Percentiles rank a stretch among this genome's conserved stretches.
Conservation (phyloP, 164 flowering plant genomes). For the Tinospora cordifolia region DNA sequence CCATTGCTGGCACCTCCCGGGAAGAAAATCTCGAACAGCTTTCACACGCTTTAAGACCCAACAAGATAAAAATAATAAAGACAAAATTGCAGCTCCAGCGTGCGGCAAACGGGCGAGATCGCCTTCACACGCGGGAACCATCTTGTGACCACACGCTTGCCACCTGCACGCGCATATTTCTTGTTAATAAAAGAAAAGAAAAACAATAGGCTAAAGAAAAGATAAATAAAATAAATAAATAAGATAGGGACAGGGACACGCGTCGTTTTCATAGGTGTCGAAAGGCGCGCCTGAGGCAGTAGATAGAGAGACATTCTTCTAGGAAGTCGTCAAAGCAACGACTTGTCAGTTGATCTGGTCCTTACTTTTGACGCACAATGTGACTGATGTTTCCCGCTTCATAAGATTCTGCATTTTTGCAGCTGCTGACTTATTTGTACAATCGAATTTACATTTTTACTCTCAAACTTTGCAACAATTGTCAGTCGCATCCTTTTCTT, state of each 20-base stretch:
- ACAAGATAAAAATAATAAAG: too few species aligned
- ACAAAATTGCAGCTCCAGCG: not conserved
- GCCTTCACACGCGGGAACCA: not conserved
- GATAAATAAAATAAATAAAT: too few species aligned
- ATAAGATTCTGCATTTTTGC: not conserved
- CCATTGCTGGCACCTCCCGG: not conserved
- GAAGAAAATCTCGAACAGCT: too few species aligned
- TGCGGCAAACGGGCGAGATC: not conserved
- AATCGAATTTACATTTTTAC: not conserved
- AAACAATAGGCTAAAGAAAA: too few species aligned
- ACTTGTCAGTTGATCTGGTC: not conserved
- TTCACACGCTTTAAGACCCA: too few species aligned
- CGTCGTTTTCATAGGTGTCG: slow-evolving; percentile 2
- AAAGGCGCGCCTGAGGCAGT: not conserved
- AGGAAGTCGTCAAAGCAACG: slow-evolving; percentile 4
- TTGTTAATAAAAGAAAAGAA: not conserved
- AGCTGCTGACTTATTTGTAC: not conserved
- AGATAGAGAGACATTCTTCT: slow-evolving; percentile 11
- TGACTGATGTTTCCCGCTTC: not conserved
- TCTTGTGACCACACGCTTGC: not conserved
- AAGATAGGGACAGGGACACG: not conserved
- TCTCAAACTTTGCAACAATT: not conserved
- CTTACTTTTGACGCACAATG: not conserved
- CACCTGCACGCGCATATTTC: slow-evolving; percentile 1
- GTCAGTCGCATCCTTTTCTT: not conserved